Evolutionary conservation across 2,329 filamentous ascomycete species (phyloP), one percentile per base, ranked within the genome.

Genomic region (Monosporascus sp.): DNA sequence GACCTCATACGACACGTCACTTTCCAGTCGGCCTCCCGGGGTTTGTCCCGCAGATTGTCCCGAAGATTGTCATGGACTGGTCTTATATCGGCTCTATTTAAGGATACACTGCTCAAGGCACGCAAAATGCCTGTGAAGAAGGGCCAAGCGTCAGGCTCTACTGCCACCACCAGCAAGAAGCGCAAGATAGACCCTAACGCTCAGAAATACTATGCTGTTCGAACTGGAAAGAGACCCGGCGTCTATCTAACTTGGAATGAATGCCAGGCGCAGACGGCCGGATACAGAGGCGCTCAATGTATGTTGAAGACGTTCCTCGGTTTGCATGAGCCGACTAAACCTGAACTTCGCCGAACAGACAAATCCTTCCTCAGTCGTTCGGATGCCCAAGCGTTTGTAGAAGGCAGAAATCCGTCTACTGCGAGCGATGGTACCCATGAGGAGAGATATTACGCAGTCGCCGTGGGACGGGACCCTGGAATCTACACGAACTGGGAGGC

Each of bases 311-410:
- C n/a, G 45, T 14, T 11, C 50, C 45, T 40, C 49, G 22, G 38
- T 9, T 51, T 31, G 6, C n/a, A 47, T 18, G 47, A 18, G 22
- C 50, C 7, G 35, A 49, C 47, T 37, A 45, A 55, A 31, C 47
- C 56, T 58, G 26, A 55, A 26, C 40, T 50, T 48, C 40, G 22
- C n/a, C 51, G 20, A 41, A 26, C 56, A 94, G 90, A 88, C 76
- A 93, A 94, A 73, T 90, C 88, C 1, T 97, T 96, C 66, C 73
- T 78, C 9, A 84, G 80, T 0, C 75, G 79, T 54, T 80, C 85
- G 57, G 91, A 96, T 55, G 93, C 93, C n/a, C 81, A 88, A 63
- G 84, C 82, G 2, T 97, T 89, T 66, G 77, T 90, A 26, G 82
- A 79, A 1, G 88, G 89, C 47, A 79, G 78, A 59, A 78, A 79